Conservation (phyloP, 352 stramenopile genomes). For the Pythium diclinum region DNA sequence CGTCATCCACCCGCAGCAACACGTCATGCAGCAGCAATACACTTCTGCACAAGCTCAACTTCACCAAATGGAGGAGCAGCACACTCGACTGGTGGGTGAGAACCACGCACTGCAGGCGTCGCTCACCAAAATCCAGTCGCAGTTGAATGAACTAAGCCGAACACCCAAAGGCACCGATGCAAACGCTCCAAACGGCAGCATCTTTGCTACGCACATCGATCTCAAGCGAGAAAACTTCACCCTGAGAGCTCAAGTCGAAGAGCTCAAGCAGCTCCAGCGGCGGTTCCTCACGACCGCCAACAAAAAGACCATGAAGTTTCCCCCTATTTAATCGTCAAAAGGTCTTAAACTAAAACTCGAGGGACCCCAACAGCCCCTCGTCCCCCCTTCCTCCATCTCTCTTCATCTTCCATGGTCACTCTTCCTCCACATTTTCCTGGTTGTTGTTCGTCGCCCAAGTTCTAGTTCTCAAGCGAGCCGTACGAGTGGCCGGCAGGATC, state of each 20-base stretch:
- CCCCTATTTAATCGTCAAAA: conserved; percentile 33
- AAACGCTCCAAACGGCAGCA: conserved; percentile 14
- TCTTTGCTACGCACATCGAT: conserved; percentile 69
- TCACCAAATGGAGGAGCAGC: conserved; percentile 21
- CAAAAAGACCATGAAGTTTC: conserved; percentile 73
- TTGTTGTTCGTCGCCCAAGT: conserved; percentile 25
- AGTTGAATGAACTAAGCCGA: conserved; percentile 31
- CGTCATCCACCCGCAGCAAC: conserved; percentile 2
- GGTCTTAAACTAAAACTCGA: background rate
- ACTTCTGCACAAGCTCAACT: background rate
- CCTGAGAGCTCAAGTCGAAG: conserved; percentile 57
- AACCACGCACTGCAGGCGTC: conserved; percentile 35
- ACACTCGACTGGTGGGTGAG: conserved; percentile 29
- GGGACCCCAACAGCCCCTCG: background rate
- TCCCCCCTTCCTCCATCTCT: background rate
- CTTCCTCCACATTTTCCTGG: background rate
- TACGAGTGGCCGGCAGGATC: conserved; percentile 77
- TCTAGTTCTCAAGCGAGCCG: conserved; percentile 73
- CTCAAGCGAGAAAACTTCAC: conserved; percentile 76
- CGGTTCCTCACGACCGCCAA: conserved; percentile 66
- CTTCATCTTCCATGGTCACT: background rate
- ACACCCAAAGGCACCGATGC: background rate
- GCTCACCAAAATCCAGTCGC: conserved; percentile 34
- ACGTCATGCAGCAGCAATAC: conserved; percentile 21
- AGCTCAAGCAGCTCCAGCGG: conserved; percentile 68